phyloP scores from a whole-genome alignment of 2,329 filamentous ascomycete genomes.

The Daldinia eschscholtzii region DNA sequence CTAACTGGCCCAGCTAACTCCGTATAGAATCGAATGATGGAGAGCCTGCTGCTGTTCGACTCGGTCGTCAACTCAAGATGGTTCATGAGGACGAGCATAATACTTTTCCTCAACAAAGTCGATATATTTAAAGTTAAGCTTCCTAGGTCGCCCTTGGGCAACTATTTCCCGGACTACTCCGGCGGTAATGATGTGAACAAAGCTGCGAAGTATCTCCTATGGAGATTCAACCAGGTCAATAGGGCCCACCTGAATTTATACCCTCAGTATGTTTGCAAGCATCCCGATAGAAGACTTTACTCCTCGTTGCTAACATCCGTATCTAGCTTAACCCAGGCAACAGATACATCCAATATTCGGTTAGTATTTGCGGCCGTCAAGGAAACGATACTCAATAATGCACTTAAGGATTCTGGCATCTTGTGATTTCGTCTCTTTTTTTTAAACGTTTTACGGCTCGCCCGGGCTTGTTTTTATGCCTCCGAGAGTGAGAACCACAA shows the following conservation, averaged over 20 bases:
- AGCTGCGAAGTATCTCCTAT: constrained; percentile 95
- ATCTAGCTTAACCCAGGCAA: constrained; percentile 92
- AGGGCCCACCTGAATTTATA: constrained; percentile 95
- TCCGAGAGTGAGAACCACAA: constrained; percentile 38
- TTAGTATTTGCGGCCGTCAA: constrained; percentile 98
- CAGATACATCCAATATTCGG: constrained; percentile 97
- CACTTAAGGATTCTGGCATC: constrained; percentile 97
- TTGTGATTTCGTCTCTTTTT: constrained; percentile 66
- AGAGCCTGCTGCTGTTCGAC: constrained; percentile 94
- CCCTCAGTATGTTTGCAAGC: constrained; percentile 81
- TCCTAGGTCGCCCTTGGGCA: constrained; percentile 86
- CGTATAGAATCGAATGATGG: constrained; percentile 97
- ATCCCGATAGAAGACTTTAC: background rate
- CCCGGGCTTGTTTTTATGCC: constrained; percentile 33
- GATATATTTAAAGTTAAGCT: constrained; percentile 98
- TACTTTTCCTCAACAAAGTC: constrained; percentile 98
- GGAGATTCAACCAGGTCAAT: constrained; percentile 99
- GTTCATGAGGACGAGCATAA: constrained; percentile 99
- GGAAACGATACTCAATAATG: constrained; percentile 98
- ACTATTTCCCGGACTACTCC: constrained; percentile 98
- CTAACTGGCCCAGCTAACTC: constrained; percentile 33
- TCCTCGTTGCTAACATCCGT: constrained; percentile 42
- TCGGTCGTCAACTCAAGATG: constrained; percentile 98
- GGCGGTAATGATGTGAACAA: constrained; percentile 98
- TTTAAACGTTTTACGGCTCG: constrained; percentile 17